A percentile compares a stretch with the other conserved stretches of the same genome.
phyloP scores from a whole-genome alignment of 169 alveolate genomes.

The Plasmodium yoelii region DNA sequence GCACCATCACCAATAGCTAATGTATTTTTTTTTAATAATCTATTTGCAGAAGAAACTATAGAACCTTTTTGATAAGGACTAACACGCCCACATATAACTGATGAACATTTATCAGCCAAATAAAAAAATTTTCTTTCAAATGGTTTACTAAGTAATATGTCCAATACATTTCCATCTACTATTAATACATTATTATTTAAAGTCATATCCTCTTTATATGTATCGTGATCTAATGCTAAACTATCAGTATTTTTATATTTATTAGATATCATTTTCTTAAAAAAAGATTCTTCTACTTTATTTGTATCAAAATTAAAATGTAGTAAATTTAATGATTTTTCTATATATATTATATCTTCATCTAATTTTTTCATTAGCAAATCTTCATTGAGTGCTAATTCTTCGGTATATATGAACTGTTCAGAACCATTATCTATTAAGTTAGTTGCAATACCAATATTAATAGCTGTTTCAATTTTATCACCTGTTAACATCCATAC shows the following conservation, averaged over 20 bases:
- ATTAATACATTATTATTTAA: slow-evolving; percentile 47
- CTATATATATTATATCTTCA: slow-evolving; percentile 53
- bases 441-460: slow-evolving; percentile 91
- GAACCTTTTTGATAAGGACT: slow-evolving; percentile 86
- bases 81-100: slow-evolving; percentile 81
- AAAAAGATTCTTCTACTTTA: not conserved
- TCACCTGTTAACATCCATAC: slow-evolving; percentile 99
- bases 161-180: slow-evolving; percentile 62
- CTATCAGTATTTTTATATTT: slow-evolving; percentile 11
- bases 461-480: slow-evolving; percentile 97
- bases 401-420: slow-evolving; percentile 70
- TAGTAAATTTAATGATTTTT: slow-evolving; percentile 45
- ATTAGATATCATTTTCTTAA: not conserved
- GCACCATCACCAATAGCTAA: slow-evolving; percentile 99
- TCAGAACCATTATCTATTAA: slow-evolving; percentile 80
- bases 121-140: slow-evolving; percentile 78
- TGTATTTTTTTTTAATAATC: slow-evolving; percentile 86
- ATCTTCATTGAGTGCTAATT: slow-evolving; percentile 42
- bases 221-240: slow-evolving; percentile 50
- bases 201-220: slow-evolving; percentile 17
- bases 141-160: slow-evolving; percentile 36
- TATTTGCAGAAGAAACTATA: slow-evolving; percentile 87
- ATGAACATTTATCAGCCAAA: slow-evolving; percentile 76
- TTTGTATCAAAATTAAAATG: slow-evolving; percentile 54
- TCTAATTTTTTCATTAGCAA: slow-evolving; percentile 51